Evolutionary conservation across 805 yeast genomes (phyloP).

Genomic region (Yarrowia bubula): DNA sequence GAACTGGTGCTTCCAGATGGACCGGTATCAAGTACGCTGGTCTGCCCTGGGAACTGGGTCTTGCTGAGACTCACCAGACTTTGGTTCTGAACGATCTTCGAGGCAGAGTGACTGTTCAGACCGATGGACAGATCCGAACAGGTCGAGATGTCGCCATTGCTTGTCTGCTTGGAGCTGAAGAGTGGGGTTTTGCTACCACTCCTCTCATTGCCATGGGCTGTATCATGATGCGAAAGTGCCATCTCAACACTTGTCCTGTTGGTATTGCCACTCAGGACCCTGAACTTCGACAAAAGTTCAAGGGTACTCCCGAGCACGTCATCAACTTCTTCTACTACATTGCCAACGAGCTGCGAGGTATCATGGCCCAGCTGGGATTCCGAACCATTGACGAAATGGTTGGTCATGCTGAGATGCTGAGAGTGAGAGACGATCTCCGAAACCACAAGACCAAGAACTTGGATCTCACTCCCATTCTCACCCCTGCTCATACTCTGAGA

Average conservation of each 20-base stretch:
- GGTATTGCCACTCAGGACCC: constrained; percentile 99
- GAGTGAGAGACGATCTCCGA: constrained; percentile 78
- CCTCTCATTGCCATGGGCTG: constrained; percentile 98
- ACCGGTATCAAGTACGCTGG: constrained; percentile 97
- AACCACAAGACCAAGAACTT: constrained; percentile 87
- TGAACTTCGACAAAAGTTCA: constrained; percentile 81
- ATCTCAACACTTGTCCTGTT: constrained; percentile 91
- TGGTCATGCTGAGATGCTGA: constrained; percentile 90
- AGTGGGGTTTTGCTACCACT: constrained; percentile 97
- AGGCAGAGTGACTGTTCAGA: constrained; percentile 92
- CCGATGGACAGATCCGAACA: constrained; percentile 97
- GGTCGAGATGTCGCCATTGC: constrained; percentile 98
- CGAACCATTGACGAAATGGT: constrained; percentile 97
- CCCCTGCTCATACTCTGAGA: constrained; percentile 94
- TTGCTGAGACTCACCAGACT: constrained; percentile 98
- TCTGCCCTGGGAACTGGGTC: constrained; percentile 97
- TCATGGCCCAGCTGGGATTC: constrained; percentile 95
- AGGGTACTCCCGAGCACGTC: constrained; percentile 97
- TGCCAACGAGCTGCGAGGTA: constrained; percentile 84
- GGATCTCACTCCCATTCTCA: constrained; percentile 87
- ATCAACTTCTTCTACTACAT: constrained; percentile 95
- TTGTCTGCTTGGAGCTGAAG: constrained; percentile 94
- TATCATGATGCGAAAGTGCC: constrained; percentile 94
- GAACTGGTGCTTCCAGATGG: constrained; percentile 99
- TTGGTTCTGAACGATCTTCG: constrained; percentile 91